Conservation (phyloP, 2,329 filamentous ascomycete genomes). For the Pseudocercospora musae region DNA sequence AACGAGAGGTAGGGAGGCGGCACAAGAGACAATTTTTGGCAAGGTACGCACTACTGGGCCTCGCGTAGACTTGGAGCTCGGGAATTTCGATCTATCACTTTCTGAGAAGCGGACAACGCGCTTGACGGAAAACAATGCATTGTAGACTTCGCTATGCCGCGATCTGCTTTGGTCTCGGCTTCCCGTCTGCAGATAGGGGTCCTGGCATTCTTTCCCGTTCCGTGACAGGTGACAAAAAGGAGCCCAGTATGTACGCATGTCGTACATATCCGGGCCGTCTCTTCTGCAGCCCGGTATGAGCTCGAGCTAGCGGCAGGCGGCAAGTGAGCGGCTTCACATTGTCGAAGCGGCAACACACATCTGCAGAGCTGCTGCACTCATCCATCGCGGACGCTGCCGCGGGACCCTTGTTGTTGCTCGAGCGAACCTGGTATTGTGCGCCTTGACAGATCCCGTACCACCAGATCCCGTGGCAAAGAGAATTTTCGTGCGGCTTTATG, state of each 20-base stretch:
- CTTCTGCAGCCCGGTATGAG: slow-evolving; percentile 13
- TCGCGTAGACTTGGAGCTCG: not conserved
- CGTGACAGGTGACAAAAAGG: slow-evolving; percentile 9
- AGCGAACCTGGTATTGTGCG: slow-evolving; percentile 6
- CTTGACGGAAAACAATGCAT: slow-evolving; percentile 13
- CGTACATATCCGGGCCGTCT: slow-evolving; percentile 3
- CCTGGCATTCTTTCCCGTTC: not conserved
- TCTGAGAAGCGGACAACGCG: slow-evolving; percentile 19
- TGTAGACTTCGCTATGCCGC: slow-evolving; percentile 7
- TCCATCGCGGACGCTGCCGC: slow-evolving; percentile 5
- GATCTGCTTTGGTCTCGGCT: not conserved
- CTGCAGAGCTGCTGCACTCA: not conserved
- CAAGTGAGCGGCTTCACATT: slow-evolving; percentile 4
- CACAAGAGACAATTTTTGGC: not conserved
- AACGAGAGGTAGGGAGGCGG: not conserved
- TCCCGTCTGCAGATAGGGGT: not conserved
- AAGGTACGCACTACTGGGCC: not conserved
- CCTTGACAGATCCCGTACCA: not conserved
- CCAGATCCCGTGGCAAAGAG: not conserved
- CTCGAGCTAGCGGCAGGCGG: slow-evolving; percentile 7
- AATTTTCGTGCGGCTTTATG: not conserved
- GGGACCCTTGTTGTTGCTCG: not conserved
- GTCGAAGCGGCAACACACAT: slow-evolving; percentile 6
- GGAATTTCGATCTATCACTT: slow-evolving; percentile 24
- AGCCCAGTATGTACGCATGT: not conserved